Conservation (phyloP, 1,284 basidiomycete genomes). For the Stereum hirsutum region DNA sequence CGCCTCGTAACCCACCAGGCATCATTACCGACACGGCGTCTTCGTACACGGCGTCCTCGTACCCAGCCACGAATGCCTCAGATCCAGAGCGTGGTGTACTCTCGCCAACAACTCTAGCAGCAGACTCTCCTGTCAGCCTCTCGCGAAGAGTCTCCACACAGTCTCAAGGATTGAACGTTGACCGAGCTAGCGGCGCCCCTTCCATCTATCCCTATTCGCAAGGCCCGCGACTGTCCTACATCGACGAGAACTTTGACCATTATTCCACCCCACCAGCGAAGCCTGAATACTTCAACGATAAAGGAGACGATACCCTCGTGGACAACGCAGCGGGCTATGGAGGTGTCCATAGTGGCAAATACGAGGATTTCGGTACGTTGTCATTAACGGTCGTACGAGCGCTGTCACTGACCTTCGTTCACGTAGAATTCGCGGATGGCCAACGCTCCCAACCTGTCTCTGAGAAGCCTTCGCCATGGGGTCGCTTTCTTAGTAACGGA, state of each 20-base stretch:
- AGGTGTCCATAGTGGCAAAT: constrained; percentile 19
- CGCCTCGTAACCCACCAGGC: too few species aligned
- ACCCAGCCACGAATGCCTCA: too few species aligned
- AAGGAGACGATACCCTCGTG: constrained; percentile 3
- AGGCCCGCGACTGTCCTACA: not conserved
- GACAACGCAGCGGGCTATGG: constrained; percentile 3
- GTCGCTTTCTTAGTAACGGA: constrained; percentile 17
- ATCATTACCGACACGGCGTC: too few species aligned
- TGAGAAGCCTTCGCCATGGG: constrained; percentile 27
- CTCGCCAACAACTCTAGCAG: too few species aligned
- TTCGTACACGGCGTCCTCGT: too few species aligned
- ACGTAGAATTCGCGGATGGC: constrained; percentile 44
- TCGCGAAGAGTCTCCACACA: too few species aligned
- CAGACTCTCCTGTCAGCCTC: too few species aligned
- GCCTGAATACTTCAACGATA: constrained; percentile 4
- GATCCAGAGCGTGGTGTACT: too few species aligned
- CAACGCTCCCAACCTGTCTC: constrained; percentile 15
- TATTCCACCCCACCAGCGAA: constrained; percentile 1
- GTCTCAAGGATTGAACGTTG: too few species aligned
- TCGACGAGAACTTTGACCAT: not conserved
- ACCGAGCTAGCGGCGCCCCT: not conserved
- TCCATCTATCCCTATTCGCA: not conserved
- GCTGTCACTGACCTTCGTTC: not conserved
- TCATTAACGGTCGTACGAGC: constrained; percentile 1
- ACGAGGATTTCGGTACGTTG: constrained; percentile 46